Percentiles rank a stretch among this genome's conserved stretches.
These are phyloP conservation scores for Cunninghamia lanceolata DNA, from an alignment of 75 land plant genomes.

Conservation along the genomic window DNA sequence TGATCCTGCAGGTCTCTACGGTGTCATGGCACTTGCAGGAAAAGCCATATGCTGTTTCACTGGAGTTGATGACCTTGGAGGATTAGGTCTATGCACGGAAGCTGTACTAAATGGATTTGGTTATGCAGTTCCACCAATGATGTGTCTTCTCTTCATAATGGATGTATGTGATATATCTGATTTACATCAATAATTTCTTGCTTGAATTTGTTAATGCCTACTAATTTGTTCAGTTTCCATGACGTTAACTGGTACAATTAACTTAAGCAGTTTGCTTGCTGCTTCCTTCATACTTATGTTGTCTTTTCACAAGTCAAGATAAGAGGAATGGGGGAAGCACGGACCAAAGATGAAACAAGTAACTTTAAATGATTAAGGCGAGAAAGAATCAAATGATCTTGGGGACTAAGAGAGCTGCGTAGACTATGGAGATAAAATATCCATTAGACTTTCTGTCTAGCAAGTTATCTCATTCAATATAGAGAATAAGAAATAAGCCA, in stretches of 20 bases:
- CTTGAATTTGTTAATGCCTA: conserved; percentile 1
- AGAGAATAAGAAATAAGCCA: background rate
- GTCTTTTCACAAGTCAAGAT: background rate
- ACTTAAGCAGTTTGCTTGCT: background rate
- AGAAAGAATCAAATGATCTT: background rate
- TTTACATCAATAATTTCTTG: background rate
- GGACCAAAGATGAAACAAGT: background rate
- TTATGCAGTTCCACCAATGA: conserved; percentile 88
- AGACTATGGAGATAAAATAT: background rate
- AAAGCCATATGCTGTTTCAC: conserved; percentile 69
- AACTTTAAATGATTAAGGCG: background rate
- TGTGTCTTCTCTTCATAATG: conserved; percentile 89
- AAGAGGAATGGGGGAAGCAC: background rate
- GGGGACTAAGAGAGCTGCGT: background rate
- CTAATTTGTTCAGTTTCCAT: background rate
- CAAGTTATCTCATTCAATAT: background rate
- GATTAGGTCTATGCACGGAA: conserved; percentile 52
- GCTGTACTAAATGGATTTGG: conserved; percentile 74
- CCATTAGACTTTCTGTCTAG: background rate
- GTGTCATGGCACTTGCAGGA: conserved; percentile 84
- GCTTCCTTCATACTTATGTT: background rate
- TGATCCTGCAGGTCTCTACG: conserved; percentile 66
- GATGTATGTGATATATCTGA: conserved; percentile 42
- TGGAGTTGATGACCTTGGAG: conserved; percentile 75
- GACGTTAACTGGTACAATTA: background rate